A percentile compares a stretch with the other conserved stretches of the same genome.
Conservation (phyloP, 345 rosid genomes). For the Euclidium syriacum region DNA sequence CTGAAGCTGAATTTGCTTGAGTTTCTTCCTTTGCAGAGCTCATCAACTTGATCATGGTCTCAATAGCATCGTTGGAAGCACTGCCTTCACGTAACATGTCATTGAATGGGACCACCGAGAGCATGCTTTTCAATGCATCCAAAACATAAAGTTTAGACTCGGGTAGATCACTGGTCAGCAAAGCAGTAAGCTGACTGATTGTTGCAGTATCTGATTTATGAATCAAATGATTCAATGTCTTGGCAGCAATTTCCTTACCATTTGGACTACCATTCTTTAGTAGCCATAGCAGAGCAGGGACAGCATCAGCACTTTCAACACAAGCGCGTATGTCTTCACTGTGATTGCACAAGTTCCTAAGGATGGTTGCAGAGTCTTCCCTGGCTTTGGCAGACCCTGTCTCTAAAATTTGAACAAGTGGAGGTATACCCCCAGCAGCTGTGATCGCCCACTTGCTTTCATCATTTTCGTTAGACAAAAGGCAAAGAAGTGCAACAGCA, state of each 20-base stretch:
- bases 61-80: constrained; percentile 98
- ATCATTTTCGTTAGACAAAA: constrained; percentile 91
- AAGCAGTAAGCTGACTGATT: constrained; percentile 93
- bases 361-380: constrained; percentile 97
- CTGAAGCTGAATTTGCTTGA: constrained; percentile 92
- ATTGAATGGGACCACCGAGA: constrained; percentile 69
- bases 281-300: constrained; percentile 97
- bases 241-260: constrained; percentile 98
- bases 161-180: constrained; percentile 91
- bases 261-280: constrained; percentile 93
- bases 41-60: constrained; percentile 87
- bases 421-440: constrained; percentile 99
- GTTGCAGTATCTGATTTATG: constrained; percentile 98
- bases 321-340: constrained; percentile 99
- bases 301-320: constrained; percentile 99
- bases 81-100: constrained; percentile 92
- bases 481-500: constrained; percentile 95
- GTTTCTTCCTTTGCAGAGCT: constrained; percentile 88
- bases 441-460: constrained; percentile 99
- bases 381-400: constrained; percentile 96
- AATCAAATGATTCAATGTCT: constrained; percentile 92
- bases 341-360: constrained; percentile 96
- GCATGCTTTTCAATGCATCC: constrained; percentile 97
- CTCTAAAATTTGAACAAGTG: constrained; percentile 97
- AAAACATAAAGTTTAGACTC: constrained; percentile 91